Evolutionary conservation across 257 asterid genomes (phyloP).

Genomic region (Linderniella brevidens): DNA sequence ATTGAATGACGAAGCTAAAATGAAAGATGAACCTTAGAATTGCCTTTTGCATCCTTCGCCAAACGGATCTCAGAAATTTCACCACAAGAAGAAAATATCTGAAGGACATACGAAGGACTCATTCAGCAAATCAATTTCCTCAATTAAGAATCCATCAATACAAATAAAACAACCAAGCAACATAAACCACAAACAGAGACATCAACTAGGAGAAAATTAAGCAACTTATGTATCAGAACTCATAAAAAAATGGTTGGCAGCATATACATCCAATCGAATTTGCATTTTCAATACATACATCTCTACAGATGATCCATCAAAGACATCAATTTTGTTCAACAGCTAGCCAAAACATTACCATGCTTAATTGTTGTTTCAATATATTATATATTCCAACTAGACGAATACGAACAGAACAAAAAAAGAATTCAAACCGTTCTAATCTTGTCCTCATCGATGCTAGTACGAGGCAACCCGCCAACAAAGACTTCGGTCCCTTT

Average conservation of each 20-base stretch:
- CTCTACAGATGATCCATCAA: constrained; percentile 3
- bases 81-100: constrained; percentile 70
- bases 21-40: constrained; percentile 32
- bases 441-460: constrained; percentile 42
- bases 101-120: constrained; percentile 12
- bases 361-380: not conserved
- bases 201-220: too few species aligned
- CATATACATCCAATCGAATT: constrained; percentile 3
- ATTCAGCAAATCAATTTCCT: constrained; percentile 3
- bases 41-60: constrained; percentile 51
- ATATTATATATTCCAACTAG: not conserved
- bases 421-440: constrained; percentile 27
- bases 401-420: constrained; percentile 1
- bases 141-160: constrained; percentile 5
- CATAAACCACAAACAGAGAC: not conserved
- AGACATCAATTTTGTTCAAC: not conserved
- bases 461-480: constrained; percentile 57
- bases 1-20: constrained; percentile 4
- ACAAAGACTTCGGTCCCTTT: constrained; percentile 69
- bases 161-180: not conserved
- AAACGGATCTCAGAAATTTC: constrained; percentile 57
- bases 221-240: too few species aligned
- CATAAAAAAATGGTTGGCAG: not conserved
- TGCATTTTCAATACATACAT: constrained; percentile 2
- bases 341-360: not conserved